Evolutionary conservation across 106 monocot genomes (phyloP).

Genomic region (Alisma plantagoaquatica): DNA sequence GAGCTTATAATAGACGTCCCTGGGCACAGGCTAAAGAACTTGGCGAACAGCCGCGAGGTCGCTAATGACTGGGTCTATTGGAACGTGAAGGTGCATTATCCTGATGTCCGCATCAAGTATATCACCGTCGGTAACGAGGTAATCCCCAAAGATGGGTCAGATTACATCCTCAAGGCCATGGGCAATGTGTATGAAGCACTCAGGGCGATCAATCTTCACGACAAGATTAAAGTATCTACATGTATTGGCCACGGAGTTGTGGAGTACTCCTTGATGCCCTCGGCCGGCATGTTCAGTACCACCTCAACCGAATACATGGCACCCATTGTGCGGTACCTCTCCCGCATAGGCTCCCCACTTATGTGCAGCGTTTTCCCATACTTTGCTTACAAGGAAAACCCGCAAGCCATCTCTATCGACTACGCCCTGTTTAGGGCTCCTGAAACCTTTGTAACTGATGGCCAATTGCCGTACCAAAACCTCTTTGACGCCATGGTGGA

Average conservation of each 20-base stretch:
- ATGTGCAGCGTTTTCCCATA: constrained; percentile 85
- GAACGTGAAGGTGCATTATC: constrained; percentile 56
- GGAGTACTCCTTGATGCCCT: constrained; percentile 71
- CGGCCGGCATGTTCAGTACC: constrained; percentile 59
- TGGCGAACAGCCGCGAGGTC: constrained; percentile 18
- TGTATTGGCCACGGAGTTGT: too few relatives aligned
- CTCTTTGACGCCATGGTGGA: constrained; percentile 83
- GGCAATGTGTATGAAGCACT: constrained; percentile 42
- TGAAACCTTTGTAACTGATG: constrained; percentile 33
- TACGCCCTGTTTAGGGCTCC: constrained; percentile 65
- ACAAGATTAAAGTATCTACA: too few relatives aligned
- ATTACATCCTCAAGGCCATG: constrained; percentile 78
- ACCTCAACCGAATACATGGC: constrained; percentile 36
- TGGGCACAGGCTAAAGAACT: constrained; percentile 52
- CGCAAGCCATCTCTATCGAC: too few relatives aligned
- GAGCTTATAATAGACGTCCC: constrained; percentile 47
- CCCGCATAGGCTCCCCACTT: constrained; percentile 46
- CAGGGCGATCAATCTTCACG: constrained; percentile 14
- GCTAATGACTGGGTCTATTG: constrained; percentile 63
- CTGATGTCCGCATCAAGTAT: constrained; percentile 64
- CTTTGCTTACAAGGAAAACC: constrained; percentile 52
- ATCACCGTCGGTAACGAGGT: constrained; percentile 81
- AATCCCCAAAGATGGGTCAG: constrained; percentile 35
- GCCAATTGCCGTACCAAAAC: too few relatives aligned
- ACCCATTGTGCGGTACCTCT: constrained; percentile 67